Evolutionary conservation across 2,329 filamentous ascomycete genomes (phyloP), one percentile per base, ranked within the genome.

Genomic region (Rhynchosporium agropyri): DNA sequence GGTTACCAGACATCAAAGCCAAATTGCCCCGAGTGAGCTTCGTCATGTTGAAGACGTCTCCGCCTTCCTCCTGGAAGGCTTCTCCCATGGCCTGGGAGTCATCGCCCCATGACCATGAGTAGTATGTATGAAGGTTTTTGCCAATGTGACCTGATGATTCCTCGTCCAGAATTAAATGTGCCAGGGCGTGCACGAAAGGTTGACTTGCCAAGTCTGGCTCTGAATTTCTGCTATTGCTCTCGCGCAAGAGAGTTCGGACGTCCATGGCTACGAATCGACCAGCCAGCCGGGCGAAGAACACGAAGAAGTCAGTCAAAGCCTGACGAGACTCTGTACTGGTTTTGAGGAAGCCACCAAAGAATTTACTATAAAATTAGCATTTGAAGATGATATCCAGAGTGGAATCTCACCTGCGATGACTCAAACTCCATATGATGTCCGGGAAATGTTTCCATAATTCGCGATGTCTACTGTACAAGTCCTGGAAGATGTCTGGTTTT

Each of bases 361-460:
- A 75, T 15, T 68, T 67, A 59, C 74, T 74, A 28, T 4, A 29
- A 28, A 50, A 54, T 73, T 58, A 72, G 70, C 51, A 64, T 12
- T 29, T n/a, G 15, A 15, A 6, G 2, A 36, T 15, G 38, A 13
- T 38, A n/a, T 15, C 5, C 26, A 46, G 36, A 12, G 36, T 9
- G 26, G 28, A 45, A 46, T 71, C 78, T 67, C 76, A 83, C 81
- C 77, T 79, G 62, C 79, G 76, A 40, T 68, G 71, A 53, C 69
- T 73, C 28, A 80, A 69, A 8, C 72, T 71, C 71, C 74, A 77
- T 20, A 85, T 75, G 9, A 87, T 68, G 0, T 82, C 79, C 0
- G 85, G 83, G 31, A 88, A 76, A 2, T 72, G 65, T 38, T 73
- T 67, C 85, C 85, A 88, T 66, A 88, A 82, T 3, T 75, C 70